Evolutionary conservation across 208 protist genomes (phyloP).

Genomic region (Trypanosoma mega): DNA sequence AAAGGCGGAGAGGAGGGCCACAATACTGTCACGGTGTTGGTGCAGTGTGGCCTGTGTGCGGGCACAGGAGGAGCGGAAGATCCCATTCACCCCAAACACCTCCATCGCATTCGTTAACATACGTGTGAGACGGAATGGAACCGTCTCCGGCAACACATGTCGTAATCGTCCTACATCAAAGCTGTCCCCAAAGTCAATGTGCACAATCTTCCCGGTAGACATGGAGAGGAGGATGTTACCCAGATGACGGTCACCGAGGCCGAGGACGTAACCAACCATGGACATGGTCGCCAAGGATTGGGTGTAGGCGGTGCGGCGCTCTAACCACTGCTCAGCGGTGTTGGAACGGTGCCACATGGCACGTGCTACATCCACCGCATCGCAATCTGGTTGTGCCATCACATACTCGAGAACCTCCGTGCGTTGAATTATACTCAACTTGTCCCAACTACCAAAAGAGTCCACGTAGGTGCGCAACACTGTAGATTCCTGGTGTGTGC

Average conservation of each 20-base stretch:
- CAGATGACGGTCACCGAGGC: conserved; percentile 99
- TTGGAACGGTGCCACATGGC: conserved; percentile 97
- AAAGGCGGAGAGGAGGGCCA: conserved; percentile 99
- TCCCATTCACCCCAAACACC: conserved; percentile 98
- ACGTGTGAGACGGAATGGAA: conserved; percentile 99
- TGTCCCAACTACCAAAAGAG: conserved; percentile 89
- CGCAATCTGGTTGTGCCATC: conserved; percentile 93
- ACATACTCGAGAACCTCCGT: conserved; percentile 98
- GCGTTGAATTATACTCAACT: conserved; percentile 93
- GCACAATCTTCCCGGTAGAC: conserved; percentile 97
- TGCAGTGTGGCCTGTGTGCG: conserved; percentile 96
- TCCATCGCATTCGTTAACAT: conserved; percentile 99
- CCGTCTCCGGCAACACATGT: conserved; percentile 98
- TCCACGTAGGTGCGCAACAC: conserved; percentile 80
- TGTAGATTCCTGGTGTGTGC: conserved; percentile 88
- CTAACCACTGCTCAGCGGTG: conserved; percentile 98
- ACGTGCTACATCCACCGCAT: conserved; percentile 78
- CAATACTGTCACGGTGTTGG: conserved; percentile 98
- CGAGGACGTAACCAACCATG: conserved; percentile 95
- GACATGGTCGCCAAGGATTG: conserved; percentile 98
- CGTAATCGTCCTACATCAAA: conserved; percentile 99
- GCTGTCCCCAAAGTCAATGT: conserved; percentile 99
- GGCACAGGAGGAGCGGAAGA: conserved; percentile 97
- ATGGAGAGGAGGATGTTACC: conserved; percentile 99
- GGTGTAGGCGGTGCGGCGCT: conserved; percentile 98